A percentile compares a stretch with the other conserved stretches of the same genome.
Evolutionary conservation across 306 rosid genomes (phyloP).

Genomic region (Castanea crenata): DNA sequence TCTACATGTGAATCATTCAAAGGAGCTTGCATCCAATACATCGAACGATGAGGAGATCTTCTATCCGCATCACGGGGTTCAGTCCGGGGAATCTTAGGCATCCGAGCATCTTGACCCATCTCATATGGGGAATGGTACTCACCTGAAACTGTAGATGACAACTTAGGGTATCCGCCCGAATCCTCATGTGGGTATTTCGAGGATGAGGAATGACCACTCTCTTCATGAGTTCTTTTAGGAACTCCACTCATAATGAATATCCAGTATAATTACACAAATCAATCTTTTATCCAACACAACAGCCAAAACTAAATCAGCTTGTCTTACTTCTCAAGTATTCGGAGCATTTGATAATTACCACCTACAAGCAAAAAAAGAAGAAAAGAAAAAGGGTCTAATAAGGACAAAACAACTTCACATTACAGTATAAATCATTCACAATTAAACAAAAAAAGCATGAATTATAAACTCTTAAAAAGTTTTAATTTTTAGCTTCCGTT

Average conservation of each 20-base stretch:
- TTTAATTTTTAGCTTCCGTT: neutral
- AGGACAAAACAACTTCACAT: neutral
- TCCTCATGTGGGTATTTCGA: slow-evolving; percentile 72
- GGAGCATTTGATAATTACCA: slow-evolving; percentile 10
- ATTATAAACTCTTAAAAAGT: neutral
- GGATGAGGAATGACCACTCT: slow-evolving; percentile 56
- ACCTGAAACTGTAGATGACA: slow-evolving; percentile 47
- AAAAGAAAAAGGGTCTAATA: neutral
- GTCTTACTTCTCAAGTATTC: neutral
- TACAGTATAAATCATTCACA: neutral
- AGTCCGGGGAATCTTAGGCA: slow-evolving; percentile 50
- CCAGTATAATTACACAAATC: slow-evolving; percentile 20
- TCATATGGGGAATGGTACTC: slow-evolving; percentile 68
- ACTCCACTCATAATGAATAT: slow-evolving; percentile 64
- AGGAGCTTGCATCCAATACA: slow-evolving; percentile 57
- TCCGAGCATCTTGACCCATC: slow-evolving; percentile 59
- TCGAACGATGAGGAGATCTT: slow-evolving; percentile 69
- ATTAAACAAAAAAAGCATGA: neutral
- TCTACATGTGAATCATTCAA: slow-evolving; percentile 58
- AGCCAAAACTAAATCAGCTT: slow-evolving; percentile 21
- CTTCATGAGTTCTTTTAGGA: slow-evolving; percentile 80
- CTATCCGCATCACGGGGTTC: slow-evolving; percentile 78
- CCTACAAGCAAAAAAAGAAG: neutral
- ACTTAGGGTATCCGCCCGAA: slow-evolving; percentile 54
- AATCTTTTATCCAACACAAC: slow-evolving; percentile 19